phyloP scores from a whole-genome alignment of 2,329 filamentous ascomycete genomes.

The Pseudogymnoascus sp. region DNA sequence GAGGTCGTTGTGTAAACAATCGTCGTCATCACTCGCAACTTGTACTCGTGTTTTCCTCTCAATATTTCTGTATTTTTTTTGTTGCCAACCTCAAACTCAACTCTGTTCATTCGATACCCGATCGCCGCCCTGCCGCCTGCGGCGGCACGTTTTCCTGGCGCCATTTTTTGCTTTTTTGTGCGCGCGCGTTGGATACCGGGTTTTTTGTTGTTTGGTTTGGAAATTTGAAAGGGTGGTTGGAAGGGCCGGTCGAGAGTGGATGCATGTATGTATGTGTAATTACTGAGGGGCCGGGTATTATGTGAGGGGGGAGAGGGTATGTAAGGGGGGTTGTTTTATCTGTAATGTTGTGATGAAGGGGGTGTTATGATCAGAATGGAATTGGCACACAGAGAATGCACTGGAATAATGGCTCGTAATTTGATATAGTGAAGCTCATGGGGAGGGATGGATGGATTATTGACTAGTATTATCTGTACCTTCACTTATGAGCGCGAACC shows the following conservation, averaged over 20 bases:
- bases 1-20: constrained; percentile 1
- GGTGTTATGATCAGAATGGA: constrained; percentile 5
- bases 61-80: not conserved
- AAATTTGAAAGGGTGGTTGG: not conserved
- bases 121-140: not conserved
- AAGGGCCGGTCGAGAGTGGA: constrained; percentile 4
- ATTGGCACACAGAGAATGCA: not conserved
- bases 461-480: not conserved
- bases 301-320: not conserved
- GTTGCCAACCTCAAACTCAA: constrained; percentile 14
- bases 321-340: not conserved
- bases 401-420: not conserved
- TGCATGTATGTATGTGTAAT: constrained; percentile 4
- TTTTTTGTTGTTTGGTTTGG: not conserved
- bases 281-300: not conserved
- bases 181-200: not conserved
- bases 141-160: constrained; percentile 5
- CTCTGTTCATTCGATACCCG: constrained; percentile 2
- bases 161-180: not conserved
- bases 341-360: constrained; percentile 1
- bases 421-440: not conserved
- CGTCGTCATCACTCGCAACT: not conserved
- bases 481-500: not conserved
- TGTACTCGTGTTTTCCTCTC: constrained; percentile 9
- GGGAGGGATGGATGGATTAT: not conserved